phyloP scores from a whole-genome alignment of 1,139 yeast genomes.

The Suhomyces yuchorum region DNA sequence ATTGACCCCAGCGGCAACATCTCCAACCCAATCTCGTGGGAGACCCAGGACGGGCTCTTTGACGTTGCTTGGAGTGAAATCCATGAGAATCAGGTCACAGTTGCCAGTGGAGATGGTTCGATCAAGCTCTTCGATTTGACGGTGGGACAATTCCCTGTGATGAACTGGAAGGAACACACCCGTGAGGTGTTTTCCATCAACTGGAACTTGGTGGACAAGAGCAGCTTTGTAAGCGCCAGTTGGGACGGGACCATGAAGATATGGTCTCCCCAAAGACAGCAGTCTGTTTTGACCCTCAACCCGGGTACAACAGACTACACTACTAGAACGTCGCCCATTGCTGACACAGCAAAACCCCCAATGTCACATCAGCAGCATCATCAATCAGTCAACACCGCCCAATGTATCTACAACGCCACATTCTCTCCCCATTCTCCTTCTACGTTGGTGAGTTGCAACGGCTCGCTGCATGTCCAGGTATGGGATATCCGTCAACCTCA shows the following conservation, averaged over 20 bases:
- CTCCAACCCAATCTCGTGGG: conserved; percentile 60
- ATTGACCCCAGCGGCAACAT: conserved; percentile 69
- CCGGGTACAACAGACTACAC: conserved; percentile 38
- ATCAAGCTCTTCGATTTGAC: conserved; percentile 78
- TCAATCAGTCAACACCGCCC: conserved; percentile 32
- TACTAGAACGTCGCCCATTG: conserved; percentile 27
- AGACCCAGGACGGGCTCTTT: conserved; percentile 91
- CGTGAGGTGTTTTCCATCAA: conserved; percentile 85
- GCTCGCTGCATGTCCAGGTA: conserved; percentile 73
- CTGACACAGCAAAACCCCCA: conserved; percentile 33
- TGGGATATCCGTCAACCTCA: conserved; percentile 82
- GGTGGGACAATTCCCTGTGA: conserved; percentile 69
- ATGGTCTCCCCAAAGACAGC: conserved; percentile 62
- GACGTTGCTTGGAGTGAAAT: conserved; percentile 88
- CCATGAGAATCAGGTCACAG: conserved; percentile 82
- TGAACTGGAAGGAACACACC: conserved; percentile 75
- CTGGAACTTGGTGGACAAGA: conserved; percentile 84
- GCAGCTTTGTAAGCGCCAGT: conserved; percentile 70
- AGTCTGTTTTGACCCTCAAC: conserved; percentile 60
- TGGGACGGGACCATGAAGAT: conserved; percentile 93
- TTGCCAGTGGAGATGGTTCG: conserved; percentile 90
- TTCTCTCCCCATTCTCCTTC: conserved; percentile 88
- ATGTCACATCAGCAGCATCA: conserved; percentile 38
- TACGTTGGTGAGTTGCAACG: conserved; percentile 71
- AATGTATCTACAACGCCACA: conserved; percentile 75